phyloP scores from a whole-genome alignment of 2,329 filamentous ascomycete species.

The Teratosphaeriaceae sp. region DNA sequence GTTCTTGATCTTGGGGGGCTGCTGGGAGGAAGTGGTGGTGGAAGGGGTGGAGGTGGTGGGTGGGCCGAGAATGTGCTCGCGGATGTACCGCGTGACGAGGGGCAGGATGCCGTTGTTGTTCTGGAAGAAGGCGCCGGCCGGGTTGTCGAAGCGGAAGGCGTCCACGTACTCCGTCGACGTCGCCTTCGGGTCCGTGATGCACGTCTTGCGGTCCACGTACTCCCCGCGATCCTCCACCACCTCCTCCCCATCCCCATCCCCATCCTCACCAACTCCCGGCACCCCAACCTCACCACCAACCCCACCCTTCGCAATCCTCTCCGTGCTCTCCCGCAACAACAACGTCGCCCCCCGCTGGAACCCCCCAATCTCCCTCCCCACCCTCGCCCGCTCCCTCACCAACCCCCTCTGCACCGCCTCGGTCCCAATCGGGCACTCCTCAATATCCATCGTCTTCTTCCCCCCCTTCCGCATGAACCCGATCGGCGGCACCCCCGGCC shows the following conservation, averaged over 20 bases:
- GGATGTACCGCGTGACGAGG: constrained; percentile 79
- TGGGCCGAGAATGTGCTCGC: constrained; percentile 62
- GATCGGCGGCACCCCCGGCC: constrained; percentile 65
- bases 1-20: constrained; percentile 57
- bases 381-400: constrained; percentile 68
- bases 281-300: too few species aligned
- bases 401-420: constrained; percentile 75
- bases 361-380: constrained; percentile 60
- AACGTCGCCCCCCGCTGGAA: constrained; percentile 83
- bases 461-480: constrained; percentile 88
- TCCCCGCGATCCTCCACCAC: constrained; percentile 51
- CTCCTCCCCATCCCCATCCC: constrained; percentile 37
- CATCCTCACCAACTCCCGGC: constrained; percentile 6
- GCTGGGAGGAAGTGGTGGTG: constrained; percentile 15
- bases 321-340: constrained; percentile 78
- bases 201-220: constrained; percentile 74
- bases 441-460: constrained; percentile 78
- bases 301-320: constrained; percentile 50
- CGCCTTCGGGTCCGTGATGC: constrained; percentile 78
- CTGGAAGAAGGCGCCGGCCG: constrained; percentile 93
- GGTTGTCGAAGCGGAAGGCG: constrained; percentile 78
- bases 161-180: constrained; percentile 84
- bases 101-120: constrained; percentile 99
- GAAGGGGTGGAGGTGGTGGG: constrained; percentile 24
- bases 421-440: constrained; percentile 94